phyloP scores from a whole-genome alignment of 768 basidiomycete species.

The Rhodosporidiobolus odoratus region DNA sequence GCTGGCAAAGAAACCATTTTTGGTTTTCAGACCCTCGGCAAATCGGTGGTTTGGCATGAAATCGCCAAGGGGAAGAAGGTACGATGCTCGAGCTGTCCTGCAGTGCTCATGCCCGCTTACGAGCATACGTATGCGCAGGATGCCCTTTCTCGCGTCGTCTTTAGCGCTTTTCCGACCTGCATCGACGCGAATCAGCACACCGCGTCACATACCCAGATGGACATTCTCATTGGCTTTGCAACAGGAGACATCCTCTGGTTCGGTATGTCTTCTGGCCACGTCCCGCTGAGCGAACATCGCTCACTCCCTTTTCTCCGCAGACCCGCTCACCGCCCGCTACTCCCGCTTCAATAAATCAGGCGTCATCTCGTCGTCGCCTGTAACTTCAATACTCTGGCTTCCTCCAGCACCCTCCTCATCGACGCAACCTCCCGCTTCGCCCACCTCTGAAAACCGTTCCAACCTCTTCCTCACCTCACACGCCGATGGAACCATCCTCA shows the following conservation, averaged over 20 bases:
- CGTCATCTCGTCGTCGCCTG: slow-evolving; percentile 69
- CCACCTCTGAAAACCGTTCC: slow-evolving; percentile 42
- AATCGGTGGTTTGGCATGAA: slow-evolving; percentile 26
- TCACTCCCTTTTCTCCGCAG: neutral
- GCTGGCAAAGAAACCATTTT: slow-evolving; percentile 26
- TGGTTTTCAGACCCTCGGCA: slow-evolving; percentile 33
- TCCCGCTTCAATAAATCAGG: slow-evolving; percentile 53
- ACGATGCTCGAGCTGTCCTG: neutral
- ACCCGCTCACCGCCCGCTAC: slow-evolving; percentile 38
- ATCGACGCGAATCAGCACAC: slow-evolving; percentile 79
- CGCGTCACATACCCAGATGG: slow-evolving; percentile 69
- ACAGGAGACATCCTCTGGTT: slow-evolving; percentile 97
- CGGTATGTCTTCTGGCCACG: slow-evolving; percentile 57
- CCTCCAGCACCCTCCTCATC: slow-evolving; percentile 55
- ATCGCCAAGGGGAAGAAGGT: slow-evolving; percentile 32
- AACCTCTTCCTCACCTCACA: slow-evolving; percentile 81
- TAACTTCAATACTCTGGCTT: slow-evolving; percentile 87
- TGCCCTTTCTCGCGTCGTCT: slow-evolving; percentile 74
- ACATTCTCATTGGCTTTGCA: slow-evolving; percentile 83
- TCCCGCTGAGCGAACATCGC: too few relatives aligned
- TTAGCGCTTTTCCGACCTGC: slow-evolving; percentile 81
- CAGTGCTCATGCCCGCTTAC: neutral
- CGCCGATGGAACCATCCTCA: slow-evolving; percentile 79
- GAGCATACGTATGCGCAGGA: slow-evolving; percentile 55
- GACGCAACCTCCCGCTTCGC: neutral